Percentiles rank a stretch among this genome's conserved stretches.
Evolutionary conservation across 2,329 filamentous ascomycete species (phyloP).

Genomic region (Eutypa lata): DNA sequence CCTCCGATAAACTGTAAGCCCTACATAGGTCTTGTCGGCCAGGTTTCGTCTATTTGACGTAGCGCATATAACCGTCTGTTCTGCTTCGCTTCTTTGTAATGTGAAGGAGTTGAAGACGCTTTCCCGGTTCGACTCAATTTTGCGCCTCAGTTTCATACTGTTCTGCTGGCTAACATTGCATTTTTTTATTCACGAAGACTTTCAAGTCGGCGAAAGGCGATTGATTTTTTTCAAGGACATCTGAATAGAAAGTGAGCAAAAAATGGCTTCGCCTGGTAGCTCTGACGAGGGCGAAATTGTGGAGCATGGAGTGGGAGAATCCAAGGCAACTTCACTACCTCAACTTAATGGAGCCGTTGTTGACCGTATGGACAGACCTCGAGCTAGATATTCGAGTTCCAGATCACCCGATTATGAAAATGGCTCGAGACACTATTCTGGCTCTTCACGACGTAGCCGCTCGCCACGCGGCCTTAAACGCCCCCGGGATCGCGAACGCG

Average conservation of each 20-base stretch:
- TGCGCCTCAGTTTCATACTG: slow-evolving; percentile 20
- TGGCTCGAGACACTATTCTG: slow-evolving; percentile 37
- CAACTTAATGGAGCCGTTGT: slow-evolving; percentile 74
- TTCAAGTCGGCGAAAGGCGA: slow-evolving; percentile 13
- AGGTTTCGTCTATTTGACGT: background rate
- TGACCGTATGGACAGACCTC: slow-evolving; percentile 88
- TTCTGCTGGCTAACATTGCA: slow-evolving; percentile 26
- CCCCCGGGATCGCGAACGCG: slow-evolving; percentile 47
- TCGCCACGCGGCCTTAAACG: slow-evolving; percentile 69
- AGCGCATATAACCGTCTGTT: background rate
- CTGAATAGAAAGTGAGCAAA: slow-evolving; percentile 27
- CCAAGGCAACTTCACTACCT: slow-evolving; percentile 86
- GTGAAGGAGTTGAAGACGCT: slow-evolving; percentile 26
- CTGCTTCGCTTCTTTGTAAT: slow-evolving; percentile 16
- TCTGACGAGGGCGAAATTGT: slow-evolving; percentile 86
- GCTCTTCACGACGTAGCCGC: slow-evolving; percentile 47
- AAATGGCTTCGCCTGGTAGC: slow-evolving; percentile 46
- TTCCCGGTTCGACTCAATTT: slow-evolving; percentile 34
- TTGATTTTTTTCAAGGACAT: slow-evolving; percentile 15
- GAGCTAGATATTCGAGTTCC: slow-evolving; percentile 53
- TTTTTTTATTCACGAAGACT: slow-evolving; percentile 19
- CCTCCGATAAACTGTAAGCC: background rate
- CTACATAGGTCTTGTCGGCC: background rate
- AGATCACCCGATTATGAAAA: slow-evolving; percentile 49
- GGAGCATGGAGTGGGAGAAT: slow-evolving; percentile 62